Conservation (phyloP, 1,284 basidiomycete genomes). For the Kalmanozyma brasiliensis region DNA sequence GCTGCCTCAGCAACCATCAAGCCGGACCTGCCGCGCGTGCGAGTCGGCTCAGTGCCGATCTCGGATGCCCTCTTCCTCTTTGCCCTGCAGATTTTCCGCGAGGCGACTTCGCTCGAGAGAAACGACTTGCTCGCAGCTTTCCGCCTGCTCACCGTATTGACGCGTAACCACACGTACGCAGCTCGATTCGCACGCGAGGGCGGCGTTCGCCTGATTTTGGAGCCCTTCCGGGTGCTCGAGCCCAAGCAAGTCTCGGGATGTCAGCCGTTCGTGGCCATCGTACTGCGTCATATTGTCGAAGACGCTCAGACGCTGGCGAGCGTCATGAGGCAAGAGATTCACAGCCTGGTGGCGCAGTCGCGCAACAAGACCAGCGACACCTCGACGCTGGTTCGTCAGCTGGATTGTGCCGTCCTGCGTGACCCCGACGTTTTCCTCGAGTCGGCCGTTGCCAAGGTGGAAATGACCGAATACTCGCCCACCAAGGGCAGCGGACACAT, state of each 20-base stretch:
- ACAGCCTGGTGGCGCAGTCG: slow-evolving; percentile 59
- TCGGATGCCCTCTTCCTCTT: slow-evolving; percentile 63
- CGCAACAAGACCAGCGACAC: slow-evolving; percentile 74
- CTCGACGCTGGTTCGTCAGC: slow-evolving; percentile 78
- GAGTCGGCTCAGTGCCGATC: slow-evolving; percentile 17
- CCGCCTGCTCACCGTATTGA: slow-evolving; percentile 59
- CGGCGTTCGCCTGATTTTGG: slow-evolving; percentile 55
- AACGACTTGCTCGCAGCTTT: slow-evolving; percentile 59
- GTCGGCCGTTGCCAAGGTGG: slow-evolving; percentile 67
- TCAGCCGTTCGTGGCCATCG: slow-evolving; percentile 84
- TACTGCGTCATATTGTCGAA: slow-evolving; percentile 90
- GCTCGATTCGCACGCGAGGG: slow-evolving; percentile 41
- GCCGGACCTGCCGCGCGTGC: slow-evolving; percentile 17
- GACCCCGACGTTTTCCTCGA: slow-evolving; percentile 83
- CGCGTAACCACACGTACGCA: slow-evolving; percentile 49
- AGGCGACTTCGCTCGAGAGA: slow-evolving; percentile 33
- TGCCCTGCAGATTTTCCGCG: slow-evolving; percentile 66
- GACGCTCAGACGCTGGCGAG: slow-evolving; percentile 76
- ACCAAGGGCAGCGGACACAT: slow-evolving; percentile 46
- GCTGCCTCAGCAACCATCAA: neutral
- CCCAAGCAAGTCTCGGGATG: slow-evolving; percentile 70
- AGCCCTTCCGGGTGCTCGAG: slow-evolving; percentile 52
- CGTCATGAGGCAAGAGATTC: slow-evolving; percentile 83
- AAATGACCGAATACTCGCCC: slow-evolving; percentile 58
- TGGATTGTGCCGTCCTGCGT: slow-evolving; percentile 83